phyloP scores from a whole-genome alignment of 768 basidiomycete genomes.

The Tylopilus plumbeoviolaceoides region DNA sequence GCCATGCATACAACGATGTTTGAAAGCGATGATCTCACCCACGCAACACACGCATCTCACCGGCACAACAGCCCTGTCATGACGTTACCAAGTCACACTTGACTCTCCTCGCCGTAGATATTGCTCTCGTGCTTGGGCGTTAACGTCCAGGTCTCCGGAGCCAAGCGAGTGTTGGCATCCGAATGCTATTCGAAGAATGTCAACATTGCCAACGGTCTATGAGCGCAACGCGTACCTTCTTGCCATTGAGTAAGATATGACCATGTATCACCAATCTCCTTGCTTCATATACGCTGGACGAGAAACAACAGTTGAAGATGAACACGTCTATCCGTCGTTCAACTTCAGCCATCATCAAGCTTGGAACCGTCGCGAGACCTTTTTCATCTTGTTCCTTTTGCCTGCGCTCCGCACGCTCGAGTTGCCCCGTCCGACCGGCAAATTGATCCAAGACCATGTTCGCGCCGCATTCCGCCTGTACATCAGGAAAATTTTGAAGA shows the following conservation, averaged over 20 bases:
- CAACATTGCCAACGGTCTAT: background rate
- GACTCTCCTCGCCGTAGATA: conserved; percentile 58
- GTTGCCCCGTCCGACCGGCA: conserved; percentile 47
- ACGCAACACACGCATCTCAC: no score
- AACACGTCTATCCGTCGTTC: conserved; percentile 94
- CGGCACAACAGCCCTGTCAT: no score
- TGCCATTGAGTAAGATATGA: no score
- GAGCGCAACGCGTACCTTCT: conserved; percentile 48
- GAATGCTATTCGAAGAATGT: conserved; percentile 4
- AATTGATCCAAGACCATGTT: conserved; percentile 49
- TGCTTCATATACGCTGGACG: conserved; percentile 87
- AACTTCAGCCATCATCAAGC: conserved; percentile 94
- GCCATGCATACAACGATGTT: no score
- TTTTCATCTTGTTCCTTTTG: conserved; percentile 51
- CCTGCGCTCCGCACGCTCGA: conserved; percentile 41
- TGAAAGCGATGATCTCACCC: no score
- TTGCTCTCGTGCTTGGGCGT: conserved; percentile 96
- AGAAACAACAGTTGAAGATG: conserved; percentile 85
- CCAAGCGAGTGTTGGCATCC: no score
- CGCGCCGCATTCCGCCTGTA: conserved; percentile 34
- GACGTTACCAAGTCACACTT: conserved; percentile 52
- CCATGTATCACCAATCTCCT: conserved; percentile 83
- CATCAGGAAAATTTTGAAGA: no score
- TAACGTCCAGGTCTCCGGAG: conserved; percentile 85
- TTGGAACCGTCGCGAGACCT: conserved; percentile 87